Evolutionary conservation across 73 alveolate genomes (phyloP).

Genomic region (Stentor coeruleus): DNA sequence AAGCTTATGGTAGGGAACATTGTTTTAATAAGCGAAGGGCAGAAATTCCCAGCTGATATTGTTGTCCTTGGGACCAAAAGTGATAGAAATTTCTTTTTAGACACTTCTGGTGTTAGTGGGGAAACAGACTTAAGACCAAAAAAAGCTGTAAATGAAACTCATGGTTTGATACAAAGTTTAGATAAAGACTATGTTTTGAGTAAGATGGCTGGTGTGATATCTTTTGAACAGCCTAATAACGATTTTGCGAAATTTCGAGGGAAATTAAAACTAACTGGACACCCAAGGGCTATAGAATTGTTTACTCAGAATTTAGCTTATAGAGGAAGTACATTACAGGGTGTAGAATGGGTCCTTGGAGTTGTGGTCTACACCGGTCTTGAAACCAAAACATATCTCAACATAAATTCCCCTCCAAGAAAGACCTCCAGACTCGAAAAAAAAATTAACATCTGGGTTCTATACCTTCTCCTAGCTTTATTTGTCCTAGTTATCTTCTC

Average conservation of each 20-base stretch:
- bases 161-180: constrained; percentile 73
- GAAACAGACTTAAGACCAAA: constrained; percentile 94
- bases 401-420: background rate
- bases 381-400: constrained; percentile 14
- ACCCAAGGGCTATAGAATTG: constrained; percentile 36
- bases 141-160: constrained; percentile 51
- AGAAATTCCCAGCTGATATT: constrained; percentile 84
- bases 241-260: constrained; percentile 55
- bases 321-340: constrained; percentile 9
- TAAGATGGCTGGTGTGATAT: constrained; percentile 30
- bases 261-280: constrained; percentile 37
- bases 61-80: constrained; percentile 68
- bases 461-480: constrained; percentile 47
- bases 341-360: background rate
- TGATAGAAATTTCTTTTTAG: constrained; percentile 48
- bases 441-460: constrained; percentile 46
- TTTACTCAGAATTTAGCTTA: background rate
- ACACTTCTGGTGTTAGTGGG: constrained; percentile 97
- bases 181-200: constrained; percentile 34
- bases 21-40: constrained; percentile 22
- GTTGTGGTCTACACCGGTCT: constrained; percentile 21
- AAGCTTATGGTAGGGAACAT: background rate
- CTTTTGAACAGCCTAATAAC: constrained; percentile 55
- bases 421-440: constrained; percentile 39
- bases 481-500: constrained; percentile 39